Evolutionary conservation across 1,284 basidiomycete genomes (phyloP), one percentile per base, ranked within the genome.

Genomic region (Phlebopus sp.): DNA sequence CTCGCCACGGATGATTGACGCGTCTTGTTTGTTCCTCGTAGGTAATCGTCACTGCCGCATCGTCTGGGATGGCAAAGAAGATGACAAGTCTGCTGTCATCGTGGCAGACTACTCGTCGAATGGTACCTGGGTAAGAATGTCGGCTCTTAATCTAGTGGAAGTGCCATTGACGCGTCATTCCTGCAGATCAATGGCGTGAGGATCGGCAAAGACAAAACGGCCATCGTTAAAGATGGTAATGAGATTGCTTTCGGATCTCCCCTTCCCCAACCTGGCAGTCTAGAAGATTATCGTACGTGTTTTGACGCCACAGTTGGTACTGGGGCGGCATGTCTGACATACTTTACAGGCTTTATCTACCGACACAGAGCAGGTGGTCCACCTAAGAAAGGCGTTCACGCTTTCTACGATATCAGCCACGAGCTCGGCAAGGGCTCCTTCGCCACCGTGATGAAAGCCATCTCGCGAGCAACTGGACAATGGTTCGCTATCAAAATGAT

Each of bases 391-490:
- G 82, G 82, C 2, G 63, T 89, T 7, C 77, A 84, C 59, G 76
- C 76, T 1, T 67, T 73, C 42, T 90, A 90, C 61, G 84, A 88
- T 52, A 58, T 89, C 25, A 71, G 73, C 21, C 64, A 71, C 48
- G 82, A 87, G 66, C 76, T 92, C 8, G 90, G 90, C 49, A 82
- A 82, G 55, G 90, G 90, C 13, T 82, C 87, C 4, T 92, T 92
- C 57, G 90, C 89, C 2, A 84, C 80, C 5, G 90, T 92, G 18
- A 77, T 82, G 70, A 84, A 82, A 55, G 88, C 83, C 2, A 68
- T 90, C 27, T 72, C 78, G 55, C 78, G 79, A 15, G 59, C 63
- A 13, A 79, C 77, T 14, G 83, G 86, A 11, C 66, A 76, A 45
- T 81, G 77, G 75, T 84, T 77, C 53, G 88, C 88, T 2, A 78